Evolutionary conservation across 2,329 filamentous ascomycete genomes (phyloP).

Genomic region (Sarocladium kiliense): DNA sequence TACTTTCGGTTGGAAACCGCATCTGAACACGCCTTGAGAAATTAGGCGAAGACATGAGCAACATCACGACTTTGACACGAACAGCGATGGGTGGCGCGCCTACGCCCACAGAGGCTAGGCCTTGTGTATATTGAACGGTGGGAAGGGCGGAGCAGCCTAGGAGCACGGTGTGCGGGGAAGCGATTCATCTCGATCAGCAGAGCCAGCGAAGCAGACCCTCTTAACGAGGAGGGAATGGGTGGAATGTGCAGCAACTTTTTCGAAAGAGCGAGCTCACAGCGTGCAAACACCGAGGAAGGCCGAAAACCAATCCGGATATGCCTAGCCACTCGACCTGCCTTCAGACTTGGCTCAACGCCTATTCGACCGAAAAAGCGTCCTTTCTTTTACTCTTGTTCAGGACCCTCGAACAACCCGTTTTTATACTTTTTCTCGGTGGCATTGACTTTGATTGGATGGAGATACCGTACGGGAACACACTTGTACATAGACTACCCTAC

Average conservation of each 20-base stretch:
- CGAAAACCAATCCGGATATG: not conserved
- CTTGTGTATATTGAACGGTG: not conserved
- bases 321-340: not conserved
- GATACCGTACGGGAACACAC: not conserved
- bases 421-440: not conserved
- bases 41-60: not conserved
- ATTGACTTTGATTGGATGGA: conserved; percentile 1
- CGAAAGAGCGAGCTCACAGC: not conserved
- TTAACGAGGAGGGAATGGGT: not conserved
- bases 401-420: not conserved
- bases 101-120: not conserved
- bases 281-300: not conserved
- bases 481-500: conserved; percentile 8
- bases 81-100: conserved; percentile 1
- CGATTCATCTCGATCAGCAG: conserved; percentile 2
- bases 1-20: not conserved
- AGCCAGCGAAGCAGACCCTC: not conserved
- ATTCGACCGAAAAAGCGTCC: not conserved
- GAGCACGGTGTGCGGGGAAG: not conserved
- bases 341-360: conserved; percentile 4
- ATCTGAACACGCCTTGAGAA: not conserved
- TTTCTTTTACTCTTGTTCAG: conserved; percentile 3
- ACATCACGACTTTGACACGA: conserved; percentile 8
- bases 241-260: not conserved
- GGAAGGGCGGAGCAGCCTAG: not conserved